These are phyloP conservation scores for Apiospora pterosperma DNA, from an alignment of 2,329 filamentous ascomycete species.

Conservation along the genomic window DNA sequence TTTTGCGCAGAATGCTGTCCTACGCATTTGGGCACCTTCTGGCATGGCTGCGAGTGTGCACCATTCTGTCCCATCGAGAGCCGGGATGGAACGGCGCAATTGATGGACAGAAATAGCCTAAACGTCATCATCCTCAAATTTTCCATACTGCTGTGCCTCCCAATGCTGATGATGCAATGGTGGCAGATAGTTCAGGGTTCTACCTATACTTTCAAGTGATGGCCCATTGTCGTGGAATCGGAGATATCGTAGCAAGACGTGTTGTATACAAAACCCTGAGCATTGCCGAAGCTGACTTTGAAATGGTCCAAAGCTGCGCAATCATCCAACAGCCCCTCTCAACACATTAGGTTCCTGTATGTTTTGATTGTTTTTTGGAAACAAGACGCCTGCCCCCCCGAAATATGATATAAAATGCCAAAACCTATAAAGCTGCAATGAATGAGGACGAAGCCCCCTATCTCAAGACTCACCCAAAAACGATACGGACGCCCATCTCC, in stretches of 20 bases:
- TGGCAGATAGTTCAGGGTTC: not conserved
- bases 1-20: not conserved
- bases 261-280: no score
- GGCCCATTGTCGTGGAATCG: no score
- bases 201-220: not conserved
- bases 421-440: not conserved
- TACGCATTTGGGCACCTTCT: not conserved
- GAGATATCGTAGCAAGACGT: not conserved
- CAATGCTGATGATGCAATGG: not conserved
- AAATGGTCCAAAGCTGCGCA: not conserved
- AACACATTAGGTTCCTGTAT: not conserved
- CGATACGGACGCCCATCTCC: conserved; percentile 56
- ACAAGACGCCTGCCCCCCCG: not conserved
- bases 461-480: conserved; percentile 46
- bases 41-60: not conserved
- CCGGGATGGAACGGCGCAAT: not conserved
- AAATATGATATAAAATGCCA: not conserved
- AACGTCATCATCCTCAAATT: not conserved
- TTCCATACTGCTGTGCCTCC: not conserved
- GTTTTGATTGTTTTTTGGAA: not conserved
- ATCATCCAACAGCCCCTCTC: not conserved
- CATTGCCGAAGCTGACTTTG: no score
- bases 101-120: not conserved
- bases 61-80: not conserved
- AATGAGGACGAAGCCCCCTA: not conserved